These are phyloP conservation scores for Circinella umbellata DNA, from an alignment of 371 early-diverging fungal species.

Conservation along the genomic window DNA sequence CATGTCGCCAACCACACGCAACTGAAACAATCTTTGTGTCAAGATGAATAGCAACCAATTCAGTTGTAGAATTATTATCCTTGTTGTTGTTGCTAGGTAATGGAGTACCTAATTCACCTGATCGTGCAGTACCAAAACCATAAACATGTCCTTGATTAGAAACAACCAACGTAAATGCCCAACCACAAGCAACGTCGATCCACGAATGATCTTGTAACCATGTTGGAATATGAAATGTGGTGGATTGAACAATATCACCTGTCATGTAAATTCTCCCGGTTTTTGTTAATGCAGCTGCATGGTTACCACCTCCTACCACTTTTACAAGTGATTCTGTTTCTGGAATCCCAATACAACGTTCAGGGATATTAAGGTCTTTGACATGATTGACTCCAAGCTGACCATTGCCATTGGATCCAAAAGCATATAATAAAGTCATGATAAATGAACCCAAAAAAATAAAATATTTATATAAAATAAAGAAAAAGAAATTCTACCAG, in stretches of 20 bases:
- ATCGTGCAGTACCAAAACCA: constrained; percentile 53
- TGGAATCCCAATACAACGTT: constrained; percentile 35
- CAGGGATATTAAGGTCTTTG: constrained; percentile 39
- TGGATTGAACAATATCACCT: constrained; percentile 13
- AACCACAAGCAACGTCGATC: constrained; percentile 63
- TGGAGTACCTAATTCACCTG: constrained; percentile 52
- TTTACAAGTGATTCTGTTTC: constrained; percentile 25
- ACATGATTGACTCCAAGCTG: constrained; percentile 63
- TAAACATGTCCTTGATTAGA: constrained; percentile 37
- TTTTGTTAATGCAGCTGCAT: constrained; percentile 57
- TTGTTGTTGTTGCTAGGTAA: not conserved
- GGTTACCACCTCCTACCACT: constrained; percentile 68
- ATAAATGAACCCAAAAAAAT: not conserved
- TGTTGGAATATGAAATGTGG: not conserved
- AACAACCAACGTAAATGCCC: constrained; percentile 59
- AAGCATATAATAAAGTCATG: constrained; percentile 41
- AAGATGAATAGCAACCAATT: constrained; percentile 24
- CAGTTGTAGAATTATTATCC: not conserved
- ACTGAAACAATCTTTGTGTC: constrained; percentile 39
- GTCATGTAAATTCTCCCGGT: constrained; percentile 25
- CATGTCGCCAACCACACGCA: constrained; percentile 70
- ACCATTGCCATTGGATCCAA: constrained; percentile 70
- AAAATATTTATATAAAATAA: not conserved
- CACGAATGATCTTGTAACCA: constrained; percentile 23
- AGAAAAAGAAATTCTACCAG: no score